Evolutionary conservation across 768 basidiomycete species (phyloP), one percentile per base, ranked within the genome.

Genomic region (Dictyophora rubrovolvata): DNA sequence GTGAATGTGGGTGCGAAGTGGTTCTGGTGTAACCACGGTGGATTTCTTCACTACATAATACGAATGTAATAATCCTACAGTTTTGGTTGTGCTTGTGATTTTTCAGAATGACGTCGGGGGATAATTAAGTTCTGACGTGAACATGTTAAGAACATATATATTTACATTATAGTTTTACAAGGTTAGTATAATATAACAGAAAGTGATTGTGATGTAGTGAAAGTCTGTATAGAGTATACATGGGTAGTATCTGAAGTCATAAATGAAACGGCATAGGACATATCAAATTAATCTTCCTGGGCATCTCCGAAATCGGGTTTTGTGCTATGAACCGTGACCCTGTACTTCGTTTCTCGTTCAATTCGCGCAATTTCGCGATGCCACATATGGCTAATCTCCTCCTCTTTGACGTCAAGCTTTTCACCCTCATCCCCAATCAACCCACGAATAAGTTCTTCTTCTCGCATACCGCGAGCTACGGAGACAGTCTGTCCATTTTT

Each of bases 371-470:
- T 53, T 48, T 63, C 62, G 11, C 49, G 48, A 21, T 55, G 54
- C 62, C 61, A 63, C 17, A 63, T 48, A 21, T 34, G 28, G 14
- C 42, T 60, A 28, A 63, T 54, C 23, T 63, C 62, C 49, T 55
- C 34, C 42, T 63, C 62, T 37, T 37, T 48, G 23, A 59, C 55
- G 20, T 56, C 48, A 9, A 56, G 20, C 7, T 33, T 16, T 11
- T 61, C 60, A 22, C 55, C 61, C 7, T 60, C 60, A 34, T 21
- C 28, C 7, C 50, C 61, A 5, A 59, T 50, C 17, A 63, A 48
- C 18, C 62, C 62, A 17, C 60, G 55, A 33, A 63, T 54, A 12
- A 63, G 49, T 23, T 61, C 61, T 28, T 61, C 62, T 33, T 49
- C 62, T 22, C 61, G 35, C 18, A 48, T 49, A 20, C 53, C 60